Evolutionary conservation across 1,284 basidiomycete genomes (phyloP).

Genomic region (Pascua sp.): DNA sequence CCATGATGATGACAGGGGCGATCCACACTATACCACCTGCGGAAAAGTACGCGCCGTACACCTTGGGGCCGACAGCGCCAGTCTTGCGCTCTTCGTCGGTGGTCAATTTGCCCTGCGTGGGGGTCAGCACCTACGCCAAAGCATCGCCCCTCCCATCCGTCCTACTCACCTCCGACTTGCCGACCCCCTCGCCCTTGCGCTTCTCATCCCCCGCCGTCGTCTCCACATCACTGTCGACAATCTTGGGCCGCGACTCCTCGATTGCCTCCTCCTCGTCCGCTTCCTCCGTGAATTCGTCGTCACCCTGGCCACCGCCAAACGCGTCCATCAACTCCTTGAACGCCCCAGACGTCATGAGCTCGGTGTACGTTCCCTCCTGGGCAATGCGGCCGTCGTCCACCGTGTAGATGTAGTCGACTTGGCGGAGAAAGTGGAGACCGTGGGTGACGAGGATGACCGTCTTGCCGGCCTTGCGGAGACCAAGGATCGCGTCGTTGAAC

Average conservation of each 20-base stretch:
- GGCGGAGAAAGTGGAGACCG: conserved; percentile 48
- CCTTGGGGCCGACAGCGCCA: conserved; percentile 27
- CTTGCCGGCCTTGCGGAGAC: conserved; percentile 59
- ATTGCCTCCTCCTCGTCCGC: conserved; percentile 16
- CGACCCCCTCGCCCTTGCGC: conserved; percentile 15
- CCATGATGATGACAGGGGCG: conserved; percentile 8
- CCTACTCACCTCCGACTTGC: too few relatives aligned
- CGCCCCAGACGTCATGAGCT: conserved; percentile 45
- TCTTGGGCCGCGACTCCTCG: neutral
- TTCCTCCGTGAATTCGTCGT: conserved; percentile 30
- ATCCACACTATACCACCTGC: conserved; percentile 17
- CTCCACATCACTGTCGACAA: conserved; percentile 5
- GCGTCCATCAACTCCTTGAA: conserved; percentile 63
- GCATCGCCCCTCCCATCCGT: too few relatives aligned
- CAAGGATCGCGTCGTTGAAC: conserved; percentile 62
- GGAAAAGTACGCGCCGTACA: conserved; percentile 23
- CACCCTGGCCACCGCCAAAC: conserved; percentile 55
- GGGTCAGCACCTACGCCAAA: neutral
- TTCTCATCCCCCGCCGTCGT: neutral
- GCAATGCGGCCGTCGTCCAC: conserved; percentile 20
- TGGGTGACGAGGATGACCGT: conserved; percentile 63
- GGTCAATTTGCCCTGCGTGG: conserved; percentile 10
- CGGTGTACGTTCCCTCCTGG: conserved; percentile 8
- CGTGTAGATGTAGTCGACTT: conserved; percentile 39
- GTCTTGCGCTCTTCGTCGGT: conserved; percentile 37